Conservation (phyloP, 805 yeast species). For the Barnettozyma populi region DNA sequence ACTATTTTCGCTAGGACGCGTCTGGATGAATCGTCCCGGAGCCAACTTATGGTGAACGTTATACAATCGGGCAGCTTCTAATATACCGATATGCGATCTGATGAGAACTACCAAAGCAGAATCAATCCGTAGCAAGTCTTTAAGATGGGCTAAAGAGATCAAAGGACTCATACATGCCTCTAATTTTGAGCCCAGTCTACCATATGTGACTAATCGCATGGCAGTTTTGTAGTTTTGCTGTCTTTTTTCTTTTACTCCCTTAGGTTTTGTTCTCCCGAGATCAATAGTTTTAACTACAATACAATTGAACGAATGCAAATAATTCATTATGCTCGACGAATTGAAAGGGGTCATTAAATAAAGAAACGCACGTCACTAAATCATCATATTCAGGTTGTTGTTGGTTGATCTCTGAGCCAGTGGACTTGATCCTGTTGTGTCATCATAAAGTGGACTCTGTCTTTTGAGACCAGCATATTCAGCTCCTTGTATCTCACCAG, state of each 20-base stretch:
- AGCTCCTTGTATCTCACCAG: constrained; percentile 3
- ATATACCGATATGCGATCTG: background rate
- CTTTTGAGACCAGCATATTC: constrained; percentile 7
- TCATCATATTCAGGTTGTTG: constrained; percentile 10
- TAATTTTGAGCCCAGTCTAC: no score
- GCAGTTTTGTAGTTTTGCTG: no score
- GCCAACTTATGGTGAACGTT: no score
- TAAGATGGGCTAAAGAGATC: no score
- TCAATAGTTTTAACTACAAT: no score
- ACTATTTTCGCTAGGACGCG: background rate
- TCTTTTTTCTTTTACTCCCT: no score
- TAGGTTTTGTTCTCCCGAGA: no score
- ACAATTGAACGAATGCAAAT: background rate
- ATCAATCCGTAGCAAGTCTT: no score
- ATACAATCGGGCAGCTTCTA: no score
- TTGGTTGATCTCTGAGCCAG: constrained; percentile 11
- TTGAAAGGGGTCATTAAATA: background rate
- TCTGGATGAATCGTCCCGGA: background rate
- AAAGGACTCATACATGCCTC: no score
- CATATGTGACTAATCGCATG: no score
- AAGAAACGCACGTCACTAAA: background rate
- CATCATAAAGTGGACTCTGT: constrained; percentile 2
- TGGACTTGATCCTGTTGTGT: constrained; percentile 5
- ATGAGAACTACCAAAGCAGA: no score
- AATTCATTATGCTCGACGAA: constrained; percentile 1